A percentile compares a stretch with the other conserved stretches of the same genome.
phyloP scores from a whole-genome alignment of 140 eudicot species.

The Erigeron philadelphicus region DNA sequence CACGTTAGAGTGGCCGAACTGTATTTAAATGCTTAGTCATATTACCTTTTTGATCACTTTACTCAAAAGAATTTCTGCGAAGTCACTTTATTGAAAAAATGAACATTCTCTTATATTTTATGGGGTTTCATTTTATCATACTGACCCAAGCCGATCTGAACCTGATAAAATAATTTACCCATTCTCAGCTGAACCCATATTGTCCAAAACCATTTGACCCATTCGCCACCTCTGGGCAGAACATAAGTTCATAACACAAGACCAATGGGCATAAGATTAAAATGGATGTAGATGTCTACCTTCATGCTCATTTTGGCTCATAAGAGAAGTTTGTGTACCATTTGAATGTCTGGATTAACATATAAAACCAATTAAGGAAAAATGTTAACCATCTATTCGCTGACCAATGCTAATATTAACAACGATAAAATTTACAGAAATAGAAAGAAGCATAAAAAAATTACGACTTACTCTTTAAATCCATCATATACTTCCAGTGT shows the following conservation, averaged over 20 bases:
- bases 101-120: neutral
- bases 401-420: neutral
- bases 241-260: neutral
- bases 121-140: neutral
- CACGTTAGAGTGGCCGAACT: neutral
- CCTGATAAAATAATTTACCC: neutral
- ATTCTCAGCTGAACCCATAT: neutral
- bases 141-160: neutral
- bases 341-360: conserved; percentile 35
- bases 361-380: conserved; percentile 17
- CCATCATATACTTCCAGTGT: conserved; percentile 25
- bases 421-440: neutral
- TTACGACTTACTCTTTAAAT: conserved; percentile 34
- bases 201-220: neutral
- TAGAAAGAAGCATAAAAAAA: neutral
- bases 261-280: neutral
- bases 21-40: neutral
- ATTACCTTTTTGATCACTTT: neutral
- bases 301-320: conserved; percentile 27
- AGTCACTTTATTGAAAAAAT: neutral
- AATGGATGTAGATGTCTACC: conserved; percentile 23
- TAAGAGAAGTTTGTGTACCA: conserved; percentile 28
- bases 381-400: neutral
- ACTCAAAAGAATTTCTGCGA: too few species aligned
- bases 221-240: neutral